Evolutionary conservation across 352 stramenopile species (phyloP).

Genomic region (Peronospora tabacina): DNA sequence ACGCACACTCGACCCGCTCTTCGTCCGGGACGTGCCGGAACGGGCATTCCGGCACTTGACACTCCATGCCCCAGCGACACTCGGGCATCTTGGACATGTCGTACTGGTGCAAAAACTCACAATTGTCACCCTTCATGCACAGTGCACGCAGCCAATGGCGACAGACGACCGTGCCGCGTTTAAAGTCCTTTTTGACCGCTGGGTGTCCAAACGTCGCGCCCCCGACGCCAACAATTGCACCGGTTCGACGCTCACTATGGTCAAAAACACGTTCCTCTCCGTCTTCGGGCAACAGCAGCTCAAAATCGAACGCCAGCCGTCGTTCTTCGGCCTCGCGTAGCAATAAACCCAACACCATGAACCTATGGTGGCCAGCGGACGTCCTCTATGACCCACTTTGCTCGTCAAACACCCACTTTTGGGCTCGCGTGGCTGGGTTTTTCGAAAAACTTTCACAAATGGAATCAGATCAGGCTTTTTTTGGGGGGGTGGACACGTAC

Average conservation of each 20-base stretch:
- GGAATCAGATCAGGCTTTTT: background rate
- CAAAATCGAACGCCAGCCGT: constrained; percentile 76
- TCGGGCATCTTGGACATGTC: constrained; percentile 96
- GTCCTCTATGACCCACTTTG: background rate
- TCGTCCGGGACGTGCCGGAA: constrained; percentile 95
- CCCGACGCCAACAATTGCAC: constrained; percentile 34
- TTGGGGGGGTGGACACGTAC: too few relatives aligned
- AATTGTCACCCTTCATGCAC: constrained; percentile 97
- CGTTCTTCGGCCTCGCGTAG: constrained; percentile 79
- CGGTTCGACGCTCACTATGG: constrained; percentile 18
- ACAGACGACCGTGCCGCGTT: constrained; percentile 93
- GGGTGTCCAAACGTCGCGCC: constrained; percentile 31
- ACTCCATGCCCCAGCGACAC: constrained; percentile 95
- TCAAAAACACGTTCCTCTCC: constrained; percentile 45
- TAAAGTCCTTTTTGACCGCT: constrained; percentile 78
- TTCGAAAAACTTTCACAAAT: too few relatives aligned
- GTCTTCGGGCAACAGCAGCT: constrained; percentile 63
- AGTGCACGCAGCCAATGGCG: constrained; percentile 95
- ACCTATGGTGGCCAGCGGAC: background rate
- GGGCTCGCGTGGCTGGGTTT: too few relatives aligned
- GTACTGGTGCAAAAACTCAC: constrained; percentile 94
- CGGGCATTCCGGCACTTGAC: constrained; percentile 94
- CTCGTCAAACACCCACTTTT: background rate
- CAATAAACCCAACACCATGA: constrained; percentile 70
- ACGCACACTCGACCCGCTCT: constrained; percentile 95